Percentiles rank a stretch among this genome's conserved stretches.
Evolutionary conservation across 441 rosid species (phyloP).

Genomic region (Hura crepitans): DNA sequence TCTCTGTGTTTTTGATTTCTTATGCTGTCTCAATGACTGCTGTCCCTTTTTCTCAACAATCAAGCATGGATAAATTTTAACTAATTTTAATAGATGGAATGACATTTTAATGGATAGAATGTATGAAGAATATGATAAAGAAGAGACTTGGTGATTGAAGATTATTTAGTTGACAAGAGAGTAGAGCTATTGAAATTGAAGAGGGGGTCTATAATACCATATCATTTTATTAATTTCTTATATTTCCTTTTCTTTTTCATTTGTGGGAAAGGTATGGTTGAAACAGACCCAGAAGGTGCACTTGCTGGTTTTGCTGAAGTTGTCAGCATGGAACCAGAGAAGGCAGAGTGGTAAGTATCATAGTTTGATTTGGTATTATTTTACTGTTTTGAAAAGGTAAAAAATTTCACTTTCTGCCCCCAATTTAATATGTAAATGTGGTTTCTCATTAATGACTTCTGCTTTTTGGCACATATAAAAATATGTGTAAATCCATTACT

Average conservation of each 20-base stretch:
- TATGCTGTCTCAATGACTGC: not conserved
- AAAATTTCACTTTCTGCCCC: not conserved
- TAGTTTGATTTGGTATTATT: not conserved
- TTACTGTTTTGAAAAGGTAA: not conserved
- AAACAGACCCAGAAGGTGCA: conserved; percentile 89
- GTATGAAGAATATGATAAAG: not conserved
- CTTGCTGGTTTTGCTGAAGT: conserved; percentile 95
- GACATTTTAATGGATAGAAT: not conserved
- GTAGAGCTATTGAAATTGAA: not conserved
- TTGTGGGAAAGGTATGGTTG: conserved; percentile 58
- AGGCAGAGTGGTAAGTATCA: conserved; percentile 83
- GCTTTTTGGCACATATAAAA: not conserved
- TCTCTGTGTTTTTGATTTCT: not conserved
- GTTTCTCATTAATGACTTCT: not conserved
- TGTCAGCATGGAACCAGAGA: conserved; percentile 92
- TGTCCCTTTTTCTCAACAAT: not conserved
- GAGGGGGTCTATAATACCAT: not conserved
- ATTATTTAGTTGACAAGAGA: not conserved
- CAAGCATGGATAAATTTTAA: not conserved
- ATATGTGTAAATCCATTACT: not conserved
- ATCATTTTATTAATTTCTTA: not conserved
- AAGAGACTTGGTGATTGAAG: not conserved
- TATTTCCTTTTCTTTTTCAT: not conserved
- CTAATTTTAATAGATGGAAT: not conserved
- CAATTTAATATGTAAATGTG: not conserved